These are phyloP conservation scores for Parachaetomium inaequale DNA, from an alignment of 495 filamentous ascomycete species.

Conservation along the genomic window DNA sequence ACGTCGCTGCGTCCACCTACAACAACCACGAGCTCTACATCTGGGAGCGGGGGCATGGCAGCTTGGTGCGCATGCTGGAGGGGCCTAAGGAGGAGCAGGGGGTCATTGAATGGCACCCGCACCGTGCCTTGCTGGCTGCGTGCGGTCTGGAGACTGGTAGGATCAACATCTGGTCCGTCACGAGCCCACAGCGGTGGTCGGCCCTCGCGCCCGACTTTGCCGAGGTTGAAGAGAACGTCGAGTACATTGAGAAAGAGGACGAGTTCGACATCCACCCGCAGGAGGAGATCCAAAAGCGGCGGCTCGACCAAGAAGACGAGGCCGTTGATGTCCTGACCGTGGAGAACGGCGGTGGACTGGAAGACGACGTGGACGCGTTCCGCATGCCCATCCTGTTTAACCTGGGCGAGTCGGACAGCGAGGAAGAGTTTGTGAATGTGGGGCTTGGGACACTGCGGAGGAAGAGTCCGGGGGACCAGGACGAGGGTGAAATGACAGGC, in stretches of 20 bases:
- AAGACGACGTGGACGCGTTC: conserved; percentile 61
- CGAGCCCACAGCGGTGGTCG: conserved; percentile 91
- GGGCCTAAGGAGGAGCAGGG: conserved; percentile 92
- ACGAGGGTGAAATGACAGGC: conserved; percentile 35
- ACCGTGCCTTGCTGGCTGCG: conserved; percentile 80
- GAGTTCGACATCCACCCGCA: conserved; percentile 97
- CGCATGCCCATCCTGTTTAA: conserved; percentile 85
- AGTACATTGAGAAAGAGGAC: conserved; percentile 91
- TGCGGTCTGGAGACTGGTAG: conserved; percentile 85
- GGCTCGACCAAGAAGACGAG: conserved; percentile 80
- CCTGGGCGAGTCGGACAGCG: conserved; percentile 67
- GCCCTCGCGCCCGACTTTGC: conserved; percentile 94
- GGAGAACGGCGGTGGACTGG: conserved; percentile 59
- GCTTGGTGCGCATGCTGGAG: conserved; percentile 91
- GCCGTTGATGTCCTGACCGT: conserved; percentile 81
- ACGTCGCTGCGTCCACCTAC: conserved; percentile 86
- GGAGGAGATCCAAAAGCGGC: conserved; percentile 88
- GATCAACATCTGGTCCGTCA: conserved; percentile 90
- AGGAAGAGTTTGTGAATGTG: conserved; percentile 85
- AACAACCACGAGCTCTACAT: conserved; percentile 99
- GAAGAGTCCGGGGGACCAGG: conserved; percentile 56
- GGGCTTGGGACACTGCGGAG: conserved; percentile 79
- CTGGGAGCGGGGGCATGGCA: conserved; percentile 93
- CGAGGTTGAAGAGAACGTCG: conserved; percentile 96
- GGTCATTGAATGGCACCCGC: conserved; percentile 94